Evolutionary conservation across 2,329 filamentous ascomycete genomes (phyloP), one percentile per base, ranked within the genome.

Genomic region (Calonectria crousiana): DNA sequence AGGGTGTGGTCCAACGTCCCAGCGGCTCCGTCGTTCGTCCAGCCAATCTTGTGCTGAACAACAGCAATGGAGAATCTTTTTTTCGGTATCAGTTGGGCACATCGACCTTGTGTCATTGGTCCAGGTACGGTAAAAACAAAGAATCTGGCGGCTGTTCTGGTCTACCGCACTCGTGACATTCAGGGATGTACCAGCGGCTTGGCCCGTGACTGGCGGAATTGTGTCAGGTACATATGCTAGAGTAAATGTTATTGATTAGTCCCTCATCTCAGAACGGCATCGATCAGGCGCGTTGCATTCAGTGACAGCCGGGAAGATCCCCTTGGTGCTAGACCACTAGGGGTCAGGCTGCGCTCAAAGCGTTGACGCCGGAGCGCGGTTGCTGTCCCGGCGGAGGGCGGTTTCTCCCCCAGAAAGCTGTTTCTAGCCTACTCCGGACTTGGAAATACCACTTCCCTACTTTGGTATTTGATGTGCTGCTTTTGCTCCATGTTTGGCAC

Each of bases 1-100:
- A 51, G 49, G 60, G 36, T 32, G 60, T 67, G 56, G 51, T 62
- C 51, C 67, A 67, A 10, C 41, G 62, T 44, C 32, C 41, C 58
- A 69, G 60, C 71, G 71, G 67, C 71, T 69, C 67, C 67, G 67
- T 73, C 38, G 38, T 58, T 32, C 51, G 23, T 36, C 26, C 49
- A 67, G 60, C 71, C 71, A 73, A 73, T 69, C 67, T 60, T 13
- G 41, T 26, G 16, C 30, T 23, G 32, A 32, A 18, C 41, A 62
- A 53, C 60, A 66, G n/a, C 30, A 44, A 67, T 73, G 14, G 51
- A 67, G 36, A 41, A 53, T 51, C 65, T 44, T 65, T 56, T 64
- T 20, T 23, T 36, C 32, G 38, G 51, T 66, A 70, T 69, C 52
- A 52, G 53, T 53, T 28, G 66, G 38, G 30, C 51, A 53, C 44